Evolutionary conservation across 164 flowering plant species (phyloP), one percentile per base, ranked within the genome.

Genomic region (Liriodendron chinense): DNA sequence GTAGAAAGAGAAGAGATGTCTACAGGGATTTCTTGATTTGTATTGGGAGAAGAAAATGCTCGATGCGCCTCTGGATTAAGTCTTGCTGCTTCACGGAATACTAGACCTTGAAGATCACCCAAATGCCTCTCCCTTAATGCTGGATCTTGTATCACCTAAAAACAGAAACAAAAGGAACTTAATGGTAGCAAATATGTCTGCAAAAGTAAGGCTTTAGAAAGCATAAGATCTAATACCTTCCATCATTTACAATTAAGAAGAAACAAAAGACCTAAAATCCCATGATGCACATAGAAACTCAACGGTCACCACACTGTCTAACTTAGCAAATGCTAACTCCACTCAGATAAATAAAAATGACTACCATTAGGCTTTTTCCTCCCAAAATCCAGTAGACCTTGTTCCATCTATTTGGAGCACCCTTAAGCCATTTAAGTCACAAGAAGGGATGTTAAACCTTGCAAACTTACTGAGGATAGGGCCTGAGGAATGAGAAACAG

Each of bases 41-140:
- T 76, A 47, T 73, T 78, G 47, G 69, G 79, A 76, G 96, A 92
- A 68, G 68, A 1, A 76, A 96, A 86, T 71, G 95, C 96, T 81
- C 85, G 22, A 74, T 88, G 81, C 65, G 95, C 97, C 74, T 77
- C 34, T 23, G 94, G 89, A 53, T 75, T 74, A 24, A 70, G 13
- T 71, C 79, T 85, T 65, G 88, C 75, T 22, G 86, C 80, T 69
- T 93, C 98, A 68, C 67, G 80, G 26, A 77, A 81, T n/a, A 84
- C 83, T 74, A 84, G 81, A 72, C 99, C 98, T 85, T 96, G 97
- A 83, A 96, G 92, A 78, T 90, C 95, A 20, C 99, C 99, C 13
- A 96, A 81, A 84, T 92, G 83, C 71, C 99, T 87, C 80, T 93
- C 99, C 74, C 96, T 84, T 48, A 93, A 74, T 62, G 74, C 86